Evolutionary conservation across 2,329 filamentous ascomycete genomes (phyloP).

Genomic region (Apiospora sp.): DNA sequence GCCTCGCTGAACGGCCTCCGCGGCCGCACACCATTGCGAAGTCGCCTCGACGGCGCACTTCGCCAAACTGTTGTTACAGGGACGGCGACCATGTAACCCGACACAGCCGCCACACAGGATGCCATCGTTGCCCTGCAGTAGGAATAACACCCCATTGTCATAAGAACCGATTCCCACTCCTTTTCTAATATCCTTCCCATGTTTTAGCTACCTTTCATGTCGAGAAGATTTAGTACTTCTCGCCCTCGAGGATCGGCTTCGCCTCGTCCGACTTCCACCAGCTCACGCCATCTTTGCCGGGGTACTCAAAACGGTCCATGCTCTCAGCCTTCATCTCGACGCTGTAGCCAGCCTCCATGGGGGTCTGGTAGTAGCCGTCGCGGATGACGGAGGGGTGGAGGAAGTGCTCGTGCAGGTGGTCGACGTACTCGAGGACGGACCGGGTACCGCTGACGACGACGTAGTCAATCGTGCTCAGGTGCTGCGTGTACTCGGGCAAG

Average conservation of each 20-base stretch:
- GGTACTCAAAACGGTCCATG: constrained; percentile 82
- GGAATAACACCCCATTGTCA: constrained; percentile 25
- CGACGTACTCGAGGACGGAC: constrained; percentile 88
- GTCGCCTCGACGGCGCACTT: neutral
- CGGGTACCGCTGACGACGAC: constrained; percentile 84
- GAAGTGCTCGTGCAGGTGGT: constrained; percentile 94
- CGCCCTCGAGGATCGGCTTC: constrained; percentile 73
- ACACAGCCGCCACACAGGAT: constrained; percentile 37
- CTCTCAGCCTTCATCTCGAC: constrained; percentile 93
- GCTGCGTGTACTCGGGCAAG: constrained; percentile 92
- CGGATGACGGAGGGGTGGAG: constrained; percentile 80
- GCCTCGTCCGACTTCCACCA: constrained; percentile 89
- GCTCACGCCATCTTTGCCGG: constrained; percentile 78
- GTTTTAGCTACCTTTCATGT: neutral
- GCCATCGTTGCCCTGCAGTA: constrained; percentile 45
- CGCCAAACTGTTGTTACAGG: constrained; percentile 28
- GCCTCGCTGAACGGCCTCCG: constrained; percentile 35
- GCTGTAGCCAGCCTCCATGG: constrained; percentile 83
- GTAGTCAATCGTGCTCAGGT: constrained; percentile 92
- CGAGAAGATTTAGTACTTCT: constrained; percentile 55
- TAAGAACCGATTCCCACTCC: constrained; percentile 20
- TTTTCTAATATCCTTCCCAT: constrained; percentile 26
- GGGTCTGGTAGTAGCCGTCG: constrained; percentile 89
- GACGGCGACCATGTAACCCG: neutral
- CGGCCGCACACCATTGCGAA: constrained; percentile 32